phyloP scores from a whole-genome alignment of 257 asterid genomes.

The Anisodus tanguticus region DNA sequence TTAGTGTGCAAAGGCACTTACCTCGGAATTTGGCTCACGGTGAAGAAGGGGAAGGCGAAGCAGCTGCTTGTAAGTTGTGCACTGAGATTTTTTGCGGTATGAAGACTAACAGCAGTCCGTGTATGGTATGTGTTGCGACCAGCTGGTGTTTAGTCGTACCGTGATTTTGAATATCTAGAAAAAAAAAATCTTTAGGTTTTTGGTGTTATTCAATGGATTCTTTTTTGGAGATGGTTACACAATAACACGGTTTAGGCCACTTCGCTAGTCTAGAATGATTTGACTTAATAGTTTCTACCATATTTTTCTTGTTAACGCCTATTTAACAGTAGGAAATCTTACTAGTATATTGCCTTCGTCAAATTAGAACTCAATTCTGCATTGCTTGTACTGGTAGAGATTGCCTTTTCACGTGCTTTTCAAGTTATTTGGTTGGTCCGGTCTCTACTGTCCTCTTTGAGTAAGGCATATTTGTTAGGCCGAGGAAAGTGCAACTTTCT shows the following conservation, averaged over 20 bases:
- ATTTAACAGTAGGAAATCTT: neutral
- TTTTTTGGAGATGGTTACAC: neutral
- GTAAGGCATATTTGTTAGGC: too few species aligned
- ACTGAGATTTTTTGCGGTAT: conserved; percentile 27
- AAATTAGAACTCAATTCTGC: neutral
- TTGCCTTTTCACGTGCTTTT: neutral
- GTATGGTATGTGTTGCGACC: conserved; percentile 29
- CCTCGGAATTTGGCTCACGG: conserved; percentile 35
- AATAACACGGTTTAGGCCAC: neutral
- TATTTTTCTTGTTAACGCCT: neutral
- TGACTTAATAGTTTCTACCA: neutral
- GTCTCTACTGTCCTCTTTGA: too few species aligned
- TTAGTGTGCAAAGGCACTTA: conserved; percentile 38
- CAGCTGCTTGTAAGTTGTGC: conserved; percentile 26
- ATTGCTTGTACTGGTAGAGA: neutral
- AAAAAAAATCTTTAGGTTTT: neutral
- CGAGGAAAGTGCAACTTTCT: too few species aligned
- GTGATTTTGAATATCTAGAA: neutral
- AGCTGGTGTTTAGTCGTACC: neutral
- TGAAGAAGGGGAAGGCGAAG: conserved; percentile 37
- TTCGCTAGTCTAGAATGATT: neutral
- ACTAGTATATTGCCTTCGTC: neutral
- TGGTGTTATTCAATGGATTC: neutral
- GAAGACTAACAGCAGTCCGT: conserved; percentile 31
- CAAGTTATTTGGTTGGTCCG: too few species aligned